Base-by-base conservation (phyloP, 148 eudicot species). In the Chenopodium formosanum region DNA sequence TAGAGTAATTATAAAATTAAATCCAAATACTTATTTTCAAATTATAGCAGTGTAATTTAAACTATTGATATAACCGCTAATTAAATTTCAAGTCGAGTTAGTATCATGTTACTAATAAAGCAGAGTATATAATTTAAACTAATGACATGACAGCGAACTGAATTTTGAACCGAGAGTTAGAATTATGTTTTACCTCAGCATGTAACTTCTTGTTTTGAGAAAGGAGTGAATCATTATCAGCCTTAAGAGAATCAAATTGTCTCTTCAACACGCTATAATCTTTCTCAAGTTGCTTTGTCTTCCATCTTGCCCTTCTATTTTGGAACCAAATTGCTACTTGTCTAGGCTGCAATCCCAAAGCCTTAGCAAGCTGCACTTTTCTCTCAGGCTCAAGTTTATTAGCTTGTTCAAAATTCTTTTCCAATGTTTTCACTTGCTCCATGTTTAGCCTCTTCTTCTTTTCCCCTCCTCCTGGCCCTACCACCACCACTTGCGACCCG, bases 261-360 rank as follows among this genome's bases (percentile, higher is more conserved):
- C 91, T 89, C 86, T 90, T 93, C 70, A 93, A 82, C 27, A 90
- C 79, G 46, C 86, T 88, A 84, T 90, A 93, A 65, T 91, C 94
- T 75, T 84, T 91, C 88, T 93, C 94, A 82, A 93, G 85, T 69
- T 93, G 94, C 85, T 93, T 93, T 5, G 97, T 93, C 88, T 93
- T 93, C 94, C 93, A 93, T 66, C 97, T 82, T 1, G 97, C 97
- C 73, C 97, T 86, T 70, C 97, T 56, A 85, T 93, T 93, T 71
- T 93, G 97, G 81, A 93, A 93, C 97, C 97, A 93, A 70, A 93
- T 93, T 0, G 94, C 93, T 4, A 93, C 89, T 70, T 93, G 97
- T 32, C 97, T 85, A 1, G 97, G 97, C 70, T 93, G 94, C 71
- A 93, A 78, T 2, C 91, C 90, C 10, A 93, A 73, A 3, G 94